Conservation (phyloP, 75 land plant species). For the Pinus albicaulis region DNA sequence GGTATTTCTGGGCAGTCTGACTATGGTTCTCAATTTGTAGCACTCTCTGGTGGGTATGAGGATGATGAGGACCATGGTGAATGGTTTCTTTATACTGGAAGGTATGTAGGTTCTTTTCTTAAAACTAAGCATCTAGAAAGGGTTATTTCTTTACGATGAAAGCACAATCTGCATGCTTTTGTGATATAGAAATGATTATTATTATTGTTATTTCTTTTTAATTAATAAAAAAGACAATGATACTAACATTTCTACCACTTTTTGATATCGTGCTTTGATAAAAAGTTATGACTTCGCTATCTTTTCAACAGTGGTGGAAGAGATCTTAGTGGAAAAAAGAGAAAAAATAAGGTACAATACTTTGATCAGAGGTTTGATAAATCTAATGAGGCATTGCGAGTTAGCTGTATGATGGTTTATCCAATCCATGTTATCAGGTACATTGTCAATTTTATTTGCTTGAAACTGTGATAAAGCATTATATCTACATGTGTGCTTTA, state of each 20-base stretch:
- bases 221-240: too few relatives aligned
- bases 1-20: slow-evolving; percentile 91
- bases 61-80: slow-evolving; percentile 99
- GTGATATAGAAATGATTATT: too few relatives aligned
- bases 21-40: slow-evolving; percentile 87
- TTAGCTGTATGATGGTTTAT: slow-evolving; percentile 65
- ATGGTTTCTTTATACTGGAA: slow-evolving; percentile 97
- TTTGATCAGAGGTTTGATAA: slow-evolving; percentile 82
- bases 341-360: slow-evolving; percentile 74
- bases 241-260: neutral
- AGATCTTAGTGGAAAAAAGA: slow-evolving; percentile 91
- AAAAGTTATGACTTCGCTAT: neutral
- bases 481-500: neutral
- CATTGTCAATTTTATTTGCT: neutral
- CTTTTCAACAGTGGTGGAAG: slow-evolving; percentile 79
- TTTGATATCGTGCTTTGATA: neutral
- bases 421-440: slow-evolving; percentile 69
- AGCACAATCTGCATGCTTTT: too few relatives aligned
- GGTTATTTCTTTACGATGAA: too few relatives aligned
- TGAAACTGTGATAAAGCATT: neutral
- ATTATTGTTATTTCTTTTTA: too few relatives aligned
- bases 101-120: slow-evolving; percentile 25
- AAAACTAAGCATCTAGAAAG: too few relatives aligned
- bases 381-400: slow-evolving; percentile 61
- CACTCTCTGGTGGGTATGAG: slow-evolving; percentile 89